Conservation (phyloP, 2,329 filamentous ascomycete genomes). For the Alternaria rosae region DNA sequence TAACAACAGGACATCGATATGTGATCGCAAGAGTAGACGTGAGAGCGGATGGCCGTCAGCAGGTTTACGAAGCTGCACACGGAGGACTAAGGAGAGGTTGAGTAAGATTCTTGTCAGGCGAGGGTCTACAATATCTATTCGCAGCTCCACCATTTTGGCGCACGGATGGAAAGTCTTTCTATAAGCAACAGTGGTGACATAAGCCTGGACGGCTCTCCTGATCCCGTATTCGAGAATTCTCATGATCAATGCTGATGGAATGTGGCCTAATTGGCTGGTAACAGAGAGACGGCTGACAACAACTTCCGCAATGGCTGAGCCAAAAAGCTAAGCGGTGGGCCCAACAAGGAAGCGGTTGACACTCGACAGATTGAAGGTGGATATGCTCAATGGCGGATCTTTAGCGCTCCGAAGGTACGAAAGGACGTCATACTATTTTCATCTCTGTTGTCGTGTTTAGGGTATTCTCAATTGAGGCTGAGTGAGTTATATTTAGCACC, state of each 20-base stretch:
- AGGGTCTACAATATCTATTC: conserved; percentile 2
- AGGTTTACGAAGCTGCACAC: neutral
- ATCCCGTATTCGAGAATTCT: conserved; percentile 6
- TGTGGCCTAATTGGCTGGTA: conserved; percentile 7
- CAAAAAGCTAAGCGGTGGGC: conserved; percentile 9
- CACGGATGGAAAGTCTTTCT: conserved; percentile 5
- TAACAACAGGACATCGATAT: neutral
- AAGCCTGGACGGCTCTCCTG: conserved; percentile 14
- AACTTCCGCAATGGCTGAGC: conserved; percentile 5
- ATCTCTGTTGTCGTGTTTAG: conserved; percentile 4
- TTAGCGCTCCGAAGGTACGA: neutral
- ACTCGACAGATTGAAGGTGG: neutral
- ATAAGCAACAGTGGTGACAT: conserved; percentile 9
- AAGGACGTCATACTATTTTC: neutral
- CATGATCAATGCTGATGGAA: conserved; percentile 16
- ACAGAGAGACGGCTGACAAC: neutral
- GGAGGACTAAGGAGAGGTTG: neutral
- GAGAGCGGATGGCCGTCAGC: neutral
- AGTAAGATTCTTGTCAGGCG: neutral
- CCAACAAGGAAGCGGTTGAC: conserved; percentile 2
- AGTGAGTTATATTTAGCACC: conserved; percentile 31
- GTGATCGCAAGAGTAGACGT: neutral
- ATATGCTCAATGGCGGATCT: neutral
- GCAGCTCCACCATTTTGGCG: conserved; percentile 11
- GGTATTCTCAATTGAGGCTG: conserved; percentile 25